A percentile compares a stretch with the other conserved stretches of the same genome.
Evolutionary conservation across 371 early-diverging fungal species (phyloP).

Genomic region (Batkoa obscura): DNA sequence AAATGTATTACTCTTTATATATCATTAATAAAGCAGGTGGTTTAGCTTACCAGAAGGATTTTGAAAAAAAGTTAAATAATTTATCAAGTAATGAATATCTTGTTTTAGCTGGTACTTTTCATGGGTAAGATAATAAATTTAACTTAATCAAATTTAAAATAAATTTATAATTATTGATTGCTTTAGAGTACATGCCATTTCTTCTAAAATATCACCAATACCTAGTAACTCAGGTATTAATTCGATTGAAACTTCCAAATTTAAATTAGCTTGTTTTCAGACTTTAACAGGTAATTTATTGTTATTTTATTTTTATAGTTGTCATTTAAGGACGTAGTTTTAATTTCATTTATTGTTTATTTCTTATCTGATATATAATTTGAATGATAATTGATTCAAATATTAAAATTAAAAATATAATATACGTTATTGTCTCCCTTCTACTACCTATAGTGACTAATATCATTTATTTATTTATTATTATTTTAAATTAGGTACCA

Average conservation of each 20-base stretch:
- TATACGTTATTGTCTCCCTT: neutral
- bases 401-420: constrained; percentile 3
- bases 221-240: constrained; percentile 65
- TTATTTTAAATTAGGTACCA: constrained; percentile 41
- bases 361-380: neutral
- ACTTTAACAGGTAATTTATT: constrained; percentile 61
- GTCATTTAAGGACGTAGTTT: too few relatives aligned
- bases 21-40: constrained; percentile 96
- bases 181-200: constrained; percentile 83
- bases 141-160: neutral
- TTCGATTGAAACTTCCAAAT: constrained; percentile 73
- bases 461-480: neutral
- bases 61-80: constrained; percentile 52
- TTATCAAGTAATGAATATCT: constrained; percentile 87
- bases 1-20: constrained; percentile 76
- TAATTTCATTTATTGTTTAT: too few relatives aligned
- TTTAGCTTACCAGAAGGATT: constrained; percentile 83
- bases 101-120: constrained; percentile 92
- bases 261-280: constrained; percentile 81
- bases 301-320: neutral
- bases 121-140: constrained; percentile 38
- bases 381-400: neutral
- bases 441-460: too few relatives aligned
- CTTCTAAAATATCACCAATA: constrained; percentile 78
- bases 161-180: neutral